phyloP scores from a whole-genome alignment of 2,329 filamentous ascomycete species.

The Aspergillus neoniger region DNA sequence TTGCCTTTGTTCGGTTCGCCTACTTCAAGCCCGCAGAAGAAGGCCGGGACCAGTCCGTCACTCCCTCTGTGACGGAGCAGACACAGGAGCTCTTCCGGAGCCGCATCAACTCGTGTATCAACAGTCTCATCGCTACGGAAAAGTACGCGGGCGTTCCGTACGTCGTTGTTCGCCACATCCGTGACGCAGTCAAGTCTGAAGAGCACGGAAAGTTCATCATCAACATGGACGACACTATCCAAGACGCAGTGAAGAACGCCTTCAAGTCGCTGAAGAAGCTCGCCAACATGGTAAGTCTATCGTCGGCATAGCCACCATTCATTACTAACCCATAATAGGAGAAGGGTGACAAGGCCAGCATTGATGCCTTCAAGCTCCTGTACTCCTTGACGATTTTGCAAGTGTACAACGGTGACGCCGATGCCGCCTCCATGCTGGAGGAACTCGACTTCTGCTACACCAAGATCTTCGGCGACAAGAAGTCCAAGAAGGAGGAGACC shows the following conservation, averaged over 20 bases:
- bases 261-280: constrained; percentile 44
- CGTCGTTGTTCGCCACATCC: constrained; percentile 44
- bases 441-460: constrained; percentile 78
- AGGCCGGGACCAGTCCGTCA: constrained; percentile 29
- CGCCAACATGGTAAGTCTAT: constrained; percentile 37
- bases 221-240: constrained; percentile 49
- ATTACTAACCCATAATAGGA: constrained; percentile 47
- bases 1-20: constrained; percentile 51
- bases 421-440: constrained; percentile 77
- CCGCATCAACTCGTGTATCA: constrained; percentile 57
- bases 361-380: constrained; percentile 73
- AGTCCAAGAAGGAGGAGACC: constrained; percentile 54
- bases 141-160: constrained; percentile 44
- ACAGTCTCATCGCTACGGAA: constrained; percentile 50
- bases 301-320: not conserved
- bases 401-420: constrained; percentile 84
- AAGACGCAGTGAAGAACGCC: constrained; percentile 44
- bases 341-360: constrained; percentile 43
- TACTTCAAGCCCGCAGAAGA: constrained; percentile 49
- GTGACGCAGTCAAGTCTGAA: constrained; percentile 38
- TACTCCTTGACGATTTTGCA: constrained; percentile 84
- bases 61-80: constrained; percentile 50
- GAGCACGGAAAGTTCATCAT: constrained; percentile 49
- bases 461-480: constrained; percentile 57
- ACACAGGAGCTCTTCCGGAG: constrained; percentile 56